Base-by-base conservation (phyloP, 768 basidiomycete species). In the Asterophora parasitica region DNA sequence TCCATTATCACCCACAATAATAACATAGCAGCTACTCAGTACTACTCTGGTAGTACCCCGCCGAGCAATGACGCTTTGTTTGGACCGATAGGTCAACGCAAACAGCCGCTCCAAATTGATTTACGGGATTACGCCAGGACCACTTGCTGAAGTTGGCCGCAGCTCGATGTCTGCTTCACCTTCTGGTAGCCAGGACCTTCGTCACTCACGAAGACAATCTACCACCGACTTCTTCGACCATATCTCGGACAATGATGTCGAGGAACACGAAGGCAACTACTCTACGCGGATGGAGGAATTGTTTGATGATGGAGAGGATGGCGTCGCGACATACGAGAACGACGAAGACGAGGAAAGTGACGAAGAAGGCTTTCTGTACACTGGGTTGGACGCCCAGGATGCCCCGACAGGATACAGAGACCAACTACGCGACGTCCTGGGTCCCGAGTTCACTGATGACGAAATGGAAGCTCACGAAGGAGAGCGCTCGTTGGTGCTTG, bases 381-480 rank as follows among this genome's bases (percentile, higher is more conserved):
- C 74, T 23, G 90, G 88, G 23, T 68, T 80, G 16, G 88, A 92
- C 56, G 77, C 81, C 4, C 64, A 62, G 30, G 66, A 69, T 39
- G 57, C 67, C 11, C 65, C 73, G 12, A 68, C 71, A 31, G 77
- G 74, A 43, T 93, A 93, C 61, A 70, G 68, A 9, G 79, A 83
- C 49, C 84, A 80, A 55, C 65, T 93, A 42, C 74, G 81, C 37
- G 86, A 89, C 42, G 82, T 87, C 17, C 73, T 92, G 31, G 88
- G 82, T 13, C 69, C 75, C 27, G 85, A 87, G 9, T 72, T 77
- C 46, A 73, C 70, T 32, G 75, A 79, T 38, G 72, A 73, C 28
- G 70, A 72, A 27, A 63, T 72, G 42, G 67, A 68, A 11, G 54
- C 48, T 23, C 60, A 62, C 7, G 78, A 77, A 57, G 72, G 72